Evolutionary conservation across 1,139 yeast genomes (phyloP), one percentile per base, ranked within the genome.

Genomic region (Kodamaea suecica): DNA sequence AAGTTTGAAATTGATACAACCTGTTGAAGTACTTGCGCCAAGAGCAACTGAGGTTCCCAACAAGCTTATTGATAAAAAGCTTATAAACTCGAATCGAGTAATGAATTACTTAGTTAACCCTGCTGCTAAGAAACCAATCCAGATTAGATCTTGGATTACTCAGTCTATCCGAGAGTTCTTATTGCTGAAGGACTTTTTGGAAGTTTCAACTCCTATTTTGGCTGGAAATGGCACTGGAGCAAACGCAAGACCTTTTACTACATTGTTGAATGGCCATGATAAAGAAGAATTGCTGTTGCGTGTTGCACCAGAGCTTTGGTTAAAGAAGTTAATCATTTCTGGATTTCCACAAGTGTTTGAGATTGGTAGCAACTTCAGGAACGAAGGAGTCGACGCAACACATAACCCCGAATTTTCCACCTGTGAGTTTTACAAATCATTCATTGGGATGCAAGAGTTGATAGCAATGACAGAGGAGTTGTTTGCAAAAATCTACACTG

Each of bases 331-430:
- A 38, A 75, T 88, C 2, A 78, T 90, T 28, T 71, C 85, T 4
- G 98, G 98, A 2, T 78, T 90, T 50, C 95, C 88, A 44, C 77
- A 74, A 46, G 80, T 92, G 4, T 92, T 78, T 59, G 98, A 92
- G 53, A 76, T 92, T 32, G 97, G 97, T 0, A 75, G 75, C 37
- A 80, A 75, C 33, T 92, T 90, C 56, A 69, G 98, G 44, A 92
- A 92, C 52, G 98, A 92, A 60, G 97, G 97, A 4, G 71, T 90
- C 30, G 97, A 92, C 55, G 73, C 81, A 38, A 86, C 96, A 1
- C 98, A 92, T 56, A 92, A 92, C 63, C 97, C 97, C 0, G 98
- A 92, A 57, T 92, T 90, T 53, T 82, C 95, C 11, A 79, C 92
- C 9, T 88, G 97, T 63, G 98, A 92, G 59, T 88, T 90, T 53